Evolutionary conservation across 257 asterid genomes (phyloP).

Genomic region (Capsicum pubescens): DNA sequence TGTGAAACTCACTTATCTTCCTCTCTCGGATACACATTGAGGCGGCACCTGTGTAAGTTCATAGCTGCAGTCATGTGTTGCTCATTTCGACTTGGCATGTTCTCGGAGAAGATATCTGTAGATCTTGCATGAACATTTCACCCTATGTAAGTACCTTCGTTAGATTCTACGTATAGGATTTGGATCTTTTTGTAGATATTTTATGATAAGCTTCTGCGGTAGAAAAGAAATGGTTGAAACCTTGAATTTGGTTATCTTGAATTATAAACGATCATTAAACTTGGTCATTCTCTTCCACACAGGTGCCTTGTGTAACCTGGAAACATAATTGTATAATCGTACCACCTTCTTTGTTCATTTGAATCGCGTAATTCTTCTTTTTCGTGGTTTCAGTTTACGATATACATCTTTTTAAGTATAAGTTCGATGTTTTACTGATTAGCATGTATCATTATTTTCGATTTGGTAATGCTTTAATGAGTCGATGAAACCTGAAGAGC

Average conservation of each 20-base stretch:
- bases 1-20: too few relatives aligned
- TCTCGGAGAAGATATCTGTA: background rate
- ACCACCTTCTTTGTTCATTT: conserved; percentile 15
- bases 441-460: too few relatives aligned
- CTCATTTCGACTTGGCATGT: background rate
- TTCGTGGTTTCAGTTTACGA: background rate
- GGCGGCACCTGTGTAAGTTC: too few relatives aligned
- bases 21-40: too few relatives aligned
- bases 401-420: background rate
- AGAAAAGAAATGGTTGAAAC: conserved; percentile 14
- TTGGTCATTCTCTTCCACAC: background rate
- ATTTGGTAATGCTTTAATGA: too few relatives aligned
- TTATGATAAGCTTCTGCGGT: conserved; percentile 4
- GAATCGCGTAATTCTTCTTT: background rate
- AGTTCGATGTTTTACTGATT: background rate
- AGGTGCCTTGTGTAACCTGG: background rate
- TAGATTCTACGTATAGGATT: background rate
- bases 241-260: background rate
- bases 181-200: background rate
- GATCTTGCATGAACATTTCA: background rate
- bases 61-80: too few relatives aligned
- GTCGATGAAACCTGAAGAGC: too few relatives aligned
- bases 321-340: background rate
- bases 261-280: background rate
- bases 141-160: background rate